Evolutionary conservation across 2,329 filamentous ascomycete species (phyloP), one percentile per base, ranked within the genome.

Genomic region (Tricladium varicosporioides): DNA sequence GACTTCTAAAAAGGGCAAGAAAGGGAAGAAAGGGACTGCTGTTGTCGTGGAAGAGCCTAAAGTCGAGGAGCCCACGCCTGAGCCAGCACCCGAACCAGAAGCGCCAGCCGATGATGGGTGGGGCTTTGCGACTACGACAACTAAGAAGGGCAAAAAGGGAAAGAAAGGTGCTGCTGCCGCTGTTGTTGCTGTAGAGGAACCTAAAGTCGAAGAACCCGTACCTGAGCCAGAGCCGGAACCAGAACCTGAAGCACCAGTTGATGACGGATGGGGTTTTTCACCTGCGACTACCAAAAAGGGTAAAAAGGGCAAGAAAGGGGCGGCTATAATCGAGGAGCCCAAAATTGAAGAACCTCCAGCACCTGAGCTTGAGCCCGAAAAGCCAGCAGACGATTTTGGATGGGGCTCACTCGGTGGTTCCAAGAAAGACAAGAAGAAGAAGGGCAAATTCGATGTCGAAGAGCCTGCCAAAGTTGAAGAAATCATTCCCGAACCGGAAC

Each of bases 341-440:
- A 57, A 46, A 31, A 42, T 49, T 48, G 56, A 60, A 42, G 55
- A 54, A 54, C 65, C 64, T 18, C 67, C 66, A 9, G 63, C 69
- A 19, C 64, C 69, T 0, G 67, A 68, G 16, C 57, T 58, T 3
- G 63, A 31, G 63, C 56, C 56, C n/a, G 48, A 32, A 48, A 54
- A 40, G 7, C 46, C 45, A n/a, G 46, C 69, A 1, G 78, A 80
- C 42, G 81, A 80, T 61, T 73, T 74, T 5, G 85, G 71, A 19
- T 74, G 65, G 60, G 72, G 70, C 58, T 55, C 72, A 5, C 79
- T 79, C 63, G 70, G 72, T 2, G 68, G 70, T 58, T 80, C 80
- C 64, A 84, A 83, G 67, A 82, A 70, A 53, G 58, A 63, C 59
- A 78, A 74, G 54, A 75, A 76, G 66, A 77, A 77, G 65, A 71